Base-by-base conservation (phyloP, 352 stramenopile species). In the Phytophthora chlamydospora region DNA sequence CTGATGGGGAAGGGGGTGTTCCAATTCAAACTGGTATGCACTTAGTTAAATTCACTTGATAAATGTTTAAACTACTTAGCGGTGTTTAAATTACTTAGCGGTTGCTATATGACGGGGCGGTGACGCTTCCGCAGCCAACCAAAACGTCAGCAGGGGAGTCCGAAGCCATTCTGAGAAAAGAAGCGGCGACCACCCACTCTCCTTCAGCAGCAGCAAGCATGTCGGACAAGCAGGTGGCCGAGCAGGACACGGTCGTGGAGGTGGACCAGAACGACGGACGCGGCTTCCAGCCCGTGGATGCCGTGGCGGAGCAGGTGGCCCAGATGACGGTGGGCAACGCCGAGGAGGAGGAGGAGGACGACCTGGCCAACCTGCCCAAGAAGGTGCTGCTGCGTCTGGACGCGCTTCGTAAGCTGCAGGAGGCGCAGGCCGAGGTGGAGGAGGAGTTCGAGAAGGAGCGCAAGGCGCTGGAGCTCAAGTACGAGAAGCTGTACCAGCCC, bases 401-500 rank as follows among this genome's bases (percentile, higher is more conserved):
- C 9, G 81, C 80, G 29, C 71, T 93, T 33, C 82, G 82, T n/a
- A 83, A 80, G 68, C 70, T 93, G n/a, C 81, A 85, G 71, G 83
- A 95, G 58, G 64, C 85, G 40, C 86, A 95, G 57, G 78, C 78
- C 6, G 75, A 82, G 55, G 63, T 95, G 33, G 84, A 95, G 52
- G 84, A 90, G 59, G 63, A 90, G 67, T 95, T 95, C 43, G 84
- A 95, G 70, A 92, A 91, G 71, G 84, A 95, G 65, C 86, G 84
- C 55, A 89, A 89, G 66, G 47, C 66, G 41, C 71, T 95, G 14
- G 84, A 95, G 70, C 83, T 95, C 47, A 95, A 95, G 73, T 95
- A 95, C 61, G 84, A 95, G 68, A 93, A 91, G 70, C 75, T 92
- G 11, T 95, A 95, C 70, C 82, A 93, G 72, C 86, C 83, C 13